Conservation (phyloP, 225 moss, liverwort and hornwort species). For the Marchantia polymorpha region DNA sequence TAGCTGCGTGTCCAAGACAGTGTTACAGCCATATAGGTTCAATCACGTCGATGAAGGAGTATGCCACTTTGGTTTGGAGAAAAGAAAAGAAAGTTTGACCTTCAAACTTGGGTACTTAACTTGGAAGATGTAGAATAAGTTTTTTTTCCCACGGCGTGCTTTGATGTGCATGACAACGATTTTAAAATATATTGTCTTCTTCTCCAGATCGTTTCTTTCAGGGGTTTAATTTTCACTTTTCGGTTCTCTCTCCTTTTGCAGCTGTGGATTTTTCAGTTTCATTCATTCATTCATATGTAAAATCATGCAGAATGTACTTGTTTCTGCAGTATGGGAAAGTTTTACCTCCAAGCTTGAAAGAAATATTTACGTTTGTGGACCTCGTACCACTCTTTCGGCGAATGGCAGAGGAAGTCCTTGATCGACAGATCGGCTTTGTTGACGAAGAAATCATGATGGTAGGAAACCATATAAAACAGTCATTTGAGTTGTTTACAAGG, state of each 20-base stretch:
- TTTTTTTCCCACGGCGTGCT: no score
- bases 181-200: no score
- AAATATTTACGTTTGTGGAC: conserved; percentile 70
- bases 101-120: no score
- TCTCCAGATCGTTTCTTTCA: no score
- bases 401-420: conserved; percentile 66
- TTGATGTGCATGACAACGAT: no score
- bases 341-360: conserved; percentile 64
- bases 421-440: conserved; percentile 51
- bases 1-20: background rate
- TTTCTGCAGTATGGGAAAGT: conserved; percentile 63
- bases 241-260: background rate
- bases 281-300: background rate
- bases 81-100: no score
- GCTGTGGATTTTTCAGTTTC: background rate
- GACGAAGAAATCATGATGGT: conserved; percentile 8
- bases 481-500: background rate
- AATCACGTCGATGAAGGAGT: no score
- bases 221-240: background rate
- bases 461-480: background rate
- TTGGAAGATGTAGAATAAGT: no score
- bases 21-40: no score
- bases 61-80: no score
- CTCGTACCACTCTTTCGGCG: conserved; percentile 77
- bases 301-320: conserved; percentile 20